phyloP scores from a whole-genome alignment of 257 asterid genomes.

The Verbascum thapsus region DNA sequence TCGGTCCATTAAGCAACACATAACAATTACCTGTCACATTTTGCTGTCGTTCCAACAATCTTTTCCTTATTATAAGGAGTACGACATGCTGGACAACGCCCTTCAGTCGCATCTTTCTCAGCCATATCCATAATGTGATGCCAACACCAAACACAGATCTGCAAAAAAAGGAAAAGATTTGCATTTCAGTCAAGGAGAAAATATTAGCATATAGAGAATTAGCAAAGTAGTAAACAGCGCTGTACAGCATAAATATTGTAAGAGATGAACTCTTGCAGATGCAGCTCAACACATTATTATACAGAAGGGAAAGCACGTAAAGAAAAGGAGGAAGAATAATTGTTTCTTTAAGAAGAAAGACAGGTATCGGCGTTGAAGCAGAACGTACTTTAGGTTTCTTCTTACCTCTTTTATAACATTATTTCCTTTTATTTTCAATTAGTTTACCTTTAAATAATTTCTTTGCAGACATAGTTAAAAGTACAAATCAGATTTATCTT shows the following conservation, averaged over 20 bases:
- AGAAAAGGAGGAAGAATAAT: too few relatives aligned
- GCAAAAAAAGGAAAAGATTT: conserved; percentile 27
- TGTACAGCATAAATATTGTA: conserved; percentile 3
- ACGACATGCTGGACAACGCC: conserved; percentile 99
- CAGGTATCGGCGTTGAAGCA: too few relatives aligned
- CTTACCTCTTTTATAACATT: too few relatives aligned
- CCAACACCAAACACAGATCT: conserved; percentile 99
- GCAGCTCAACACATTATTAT: not conserved
- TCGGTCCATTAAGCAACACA: conserved; percentile 13
- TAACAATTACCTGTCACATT: conserved; percentile 63
- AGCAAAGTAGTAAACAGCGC: conserved; percentile 1
- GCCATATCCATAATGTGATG: conserved; percentile 98
- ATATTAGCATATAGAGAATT: conserved; percentile 1
- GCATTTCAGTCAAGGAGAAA: conserved; percentile 23
- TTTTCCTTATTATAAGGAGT: conserved; percentile 93
- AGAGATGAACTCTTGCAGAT: not conserved
- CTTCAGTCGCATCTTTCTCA: conserved; percentile 90
- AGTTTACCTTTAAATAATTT: too few relatives aligned
- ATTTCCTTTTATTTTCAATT: too few relatives aligned
- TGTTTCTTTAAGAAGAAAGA: too few relatives aligned
- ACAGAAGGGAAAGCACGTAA: too few relatives aligned
- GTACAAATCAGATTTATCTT: too few relatives aligned
- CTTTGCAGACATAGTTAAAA: too few relatives aligned
- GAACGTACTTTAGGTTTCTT: too few relatives aligned
- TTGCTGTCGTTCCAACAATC: conserved; percentile 81